A percentile compares a stretch with the other conserved stretches of the same genome.
Conservation (phyloP, 352 stramenopile genomes). For the Phytophthora meadii region DNA sequence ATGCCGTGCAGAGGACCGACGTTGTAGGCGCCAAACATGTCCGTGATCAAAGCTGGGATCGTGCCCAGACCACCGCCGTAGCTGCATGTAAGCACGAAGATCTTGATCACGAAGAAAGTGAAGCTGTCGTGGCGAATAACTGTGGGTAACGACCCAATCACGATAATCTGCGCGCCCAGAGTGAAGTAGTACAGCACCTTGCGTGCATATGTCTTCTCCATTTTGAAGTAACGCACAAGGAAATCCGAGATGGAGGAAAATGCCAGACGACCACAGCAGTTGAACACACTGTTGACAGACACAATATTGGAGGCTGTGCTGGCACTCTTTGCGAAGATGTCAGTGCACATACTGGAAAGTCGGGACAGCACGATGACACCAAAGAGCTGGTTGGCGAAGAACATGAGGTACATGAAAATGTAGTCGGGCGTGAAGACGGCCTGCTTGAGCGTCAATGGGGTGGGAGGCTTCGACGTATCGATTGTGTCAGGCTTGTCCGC, state of each 20-base stretch:
- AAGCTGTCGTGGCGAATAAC: slow-evolving; percentile 67
- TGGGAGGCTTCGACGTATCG: slow-evolving; percentile 29
- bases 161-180: slow-evolving; percentile 70
- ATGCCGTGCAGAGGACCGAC: slow-evolving; percentile 60
- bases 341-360: slow-evolving; percentile 55
- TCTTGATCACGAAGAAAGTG: slow-evolving; percentile 57
- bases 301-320: slow-evolving; percentile 50
- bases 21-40: slow-evolving; percentile 86
- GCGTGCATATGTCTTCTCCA: slow-evolving; percentile 50
- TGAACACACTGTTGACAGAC: slow-evolving; percentile 66
- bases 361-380: slow-evolving; percentile 68
- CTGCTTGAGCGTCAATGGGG: slow-evolving; percentile 55
- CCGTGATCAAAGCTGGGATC: slow-evolving; percentile 78
- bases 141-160: slow-evolving; percentile 60
- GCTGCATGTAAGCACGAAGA: slow-evolving; percentile 72
- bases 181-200: slow-evolving; percentile 74
- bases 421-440: slow-evolving; percentile 62
- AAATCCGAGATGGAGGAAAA: slow-evolving; percentile 52
- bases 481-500: slow-evolving; percentile 25
- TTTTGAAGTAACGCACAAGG: slow-evolving; percentile 39
- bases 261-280: slow-evolving; percentile 50
- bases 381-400: slow-evolving; percentile 67
- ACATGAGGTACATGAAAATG: slow-evolving; percentile 72
- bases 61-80: slow-evolving; percentile 79
- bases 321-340: slow-evolving; percentile 53